phyloP scores from a whole-genome alignment of 306 rosid genomes.

The Vigna unguiculata region DNA sequence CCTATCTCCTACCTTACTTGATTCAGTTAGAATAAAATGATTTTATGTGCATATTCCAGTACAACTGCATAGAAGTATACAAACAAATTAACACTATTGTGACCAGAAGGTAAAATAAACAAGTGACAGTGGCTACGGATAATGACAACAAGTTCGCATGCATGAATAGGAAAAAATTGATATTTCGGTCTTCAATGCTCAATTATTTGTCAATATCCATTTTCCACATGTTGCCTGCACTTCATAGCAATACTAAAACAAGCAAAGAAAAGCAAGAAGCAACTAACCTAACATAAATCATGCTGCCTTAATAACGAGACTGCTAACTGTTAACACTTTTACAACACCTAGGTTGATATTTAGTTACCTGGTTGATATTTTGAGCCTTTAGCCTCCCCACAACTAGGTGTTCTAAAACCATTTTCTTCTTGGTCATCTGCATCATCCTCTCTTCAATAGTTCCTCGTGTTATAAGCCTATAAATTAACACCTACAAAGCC shows the following conservation, averaged over 20 bases:
- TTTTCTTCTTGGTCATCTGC: conserved; percentile 99
- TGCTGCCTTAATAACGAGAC: conserved; percentile 33
- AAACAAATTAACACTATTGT: conserved; percentile 13
- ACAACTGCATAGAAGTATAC: conserved; percentile 19
- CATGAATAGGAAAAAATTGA: neutral
- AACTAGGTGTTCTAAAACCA: conserved; percentile 98
- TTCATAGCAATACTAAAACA: conserved; percentile 28
- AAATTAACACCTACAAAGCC: conserved; percentile 86
- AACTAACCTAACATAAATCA: neutral
- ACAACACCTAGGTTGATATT: conserved; percentile 24
- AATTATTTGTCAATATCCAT: conserved; percentile 22
- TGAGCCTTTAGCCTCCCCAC: conserved; percentile 96
- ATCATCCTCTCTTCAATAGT: conserved; percentile 99
- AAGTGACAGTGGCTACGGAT: neutral
- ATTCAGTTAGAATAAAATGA: conserved; percentile 10
- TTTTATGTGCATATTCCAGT: conserved; percentile 12
- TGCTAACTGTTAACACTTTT: conserved; percentile 10
- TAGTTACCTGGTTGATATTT: conserved; percentile 90
- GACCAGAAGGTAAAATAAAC: conserved; percentile 13
- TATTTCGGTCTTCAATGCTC: conserved; percentile 14
- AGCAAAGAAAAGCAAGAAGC: conserved; percentile 9
- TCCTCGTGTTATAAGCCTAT: conserved; percentile 93
- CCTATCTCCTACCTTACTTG: conserved; percentile 9
- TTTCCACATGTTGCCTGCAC: conserved; percentile 11
- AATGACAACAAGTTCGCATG: conserved; percentile 23